Evolutionary conservation across 2,329 filamentous ascomycete genomes (phyloP), one percentile per base, ranked within the genome.

Genomic region (Ascocoryne sarcoides): DNA sequence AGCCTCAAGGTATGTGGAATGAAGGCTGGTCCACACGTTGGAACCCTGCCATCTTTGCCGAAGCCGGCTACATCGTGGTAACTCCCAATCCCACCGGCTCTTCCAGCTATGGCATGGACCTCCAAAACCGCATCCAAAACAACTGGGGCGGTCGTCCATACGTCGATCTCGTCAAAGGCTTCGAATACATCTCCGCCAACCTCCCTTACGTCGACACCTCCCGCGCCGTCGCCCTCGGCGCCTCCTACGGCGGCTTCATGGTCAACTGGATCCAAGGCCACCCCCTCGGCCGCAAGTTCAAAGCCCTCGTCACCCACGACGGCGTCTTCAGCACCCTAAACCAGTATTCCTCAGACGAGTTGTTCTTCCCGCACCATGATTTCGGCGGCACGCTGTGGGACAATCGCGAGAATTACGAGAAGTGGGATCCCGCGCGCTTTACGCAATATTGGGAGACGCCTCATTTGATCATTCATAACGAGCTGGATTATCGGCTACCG

Each of bases 231-330:
- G 84, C 82, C 1, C 64, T 87, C 0, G 85, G 85, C 4, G 85
- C 83, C 1, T 80, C 75, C 8, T 87, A 85, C 51, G 82, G 82
- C 21, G 82, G 82, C 4, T 85, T 76, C 55, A 85, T 86, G 82
- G 78, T 84, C 48, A 84, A 94, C 60, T 94, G 89, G 88, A 87
- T 95, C 53, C 87, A 95, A 62, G 89, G 89, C 5, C 83, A 92
- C 47, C 72, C 76, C 1, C 72, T 95, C 0, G 88, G 87, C 15
- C 78, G 85, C 19, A 78, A 82, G 51, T 93, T 95, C 73, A 86
- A 86, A 62, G 87, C 87, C 0, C 71, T 95, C 3, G 87, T 94
- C 19, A 88, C 81, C 53, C 88, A 95, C 59, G 87, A 95, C 52
- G 88, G 88, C 35, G 82, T 89, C 39, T 92, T 89, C 62, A 83